phyloP scores from a whole-genome alignment of 176 grass and related monocot species.

The Oryza rufipogon region DNA sequence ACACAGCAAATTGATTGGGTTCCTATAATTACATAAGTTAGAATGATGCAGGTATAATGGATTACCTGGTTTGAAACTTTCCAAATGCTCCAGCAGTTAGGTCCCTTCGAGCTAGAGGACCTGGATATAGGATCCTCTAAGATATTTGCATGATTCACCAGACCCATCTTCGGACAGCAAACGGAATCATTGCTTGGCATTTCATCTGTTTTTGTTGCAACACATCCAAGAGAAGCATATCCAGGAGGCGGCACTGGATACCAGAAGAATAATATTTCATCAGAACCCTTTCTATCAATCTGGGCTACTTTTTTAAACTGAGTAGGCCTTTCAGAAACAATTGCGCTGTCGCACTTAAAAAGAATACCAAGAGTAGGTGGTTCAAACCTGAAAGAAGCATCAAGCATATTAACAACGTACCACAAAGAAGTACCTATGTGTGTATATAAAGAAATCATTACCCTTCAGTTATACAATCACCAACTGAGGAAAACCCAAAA shows the following conservation, averaged over 20 bases:
- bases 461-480: constrained; percentile 97
- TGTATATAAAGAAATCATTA: constrained; percentile 40
- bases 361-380: constrained; percentile 85
- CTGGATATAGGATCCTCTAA: constrained; percentile 74
- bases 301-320: constrained; percentile 91
- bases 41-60: constrained; percentile 7
- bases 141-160: constrained; percentile 84
- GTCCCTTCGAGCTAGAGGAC: constrained; percentile 78
- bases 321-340: constrained; percentile 76
- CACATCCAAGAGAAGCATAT: constrained; percentile 89
- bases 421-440: constrained; percentile 21
- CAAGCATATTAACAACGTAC: constrained; percentile 33
- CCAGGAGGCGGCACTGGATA: constrained; percentile 90
- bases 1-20: constrained; percentile 34
- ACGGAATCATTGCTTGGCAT: constrained; percentile 77
- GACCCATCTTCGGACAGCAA: constrained; percentile 83
- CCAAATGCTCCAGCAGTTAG: constrained; percentile 97
- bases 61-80: constrained; percentile 96
- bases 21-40: not conserved
- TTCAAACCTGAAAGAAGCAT: constrained; percentile 70
- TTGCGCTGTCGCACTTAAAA: constrained; percentile 75
- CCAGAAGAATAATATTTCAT: constrained; percentile 93
- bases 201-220: constrained; percentile 85
- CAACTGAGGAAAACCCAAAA: constrained; percentile 76
- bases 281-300: constrained; percentile 69